Conservation (phyloP, 169 alveolate species). For the Babesia divergens region DNA sequence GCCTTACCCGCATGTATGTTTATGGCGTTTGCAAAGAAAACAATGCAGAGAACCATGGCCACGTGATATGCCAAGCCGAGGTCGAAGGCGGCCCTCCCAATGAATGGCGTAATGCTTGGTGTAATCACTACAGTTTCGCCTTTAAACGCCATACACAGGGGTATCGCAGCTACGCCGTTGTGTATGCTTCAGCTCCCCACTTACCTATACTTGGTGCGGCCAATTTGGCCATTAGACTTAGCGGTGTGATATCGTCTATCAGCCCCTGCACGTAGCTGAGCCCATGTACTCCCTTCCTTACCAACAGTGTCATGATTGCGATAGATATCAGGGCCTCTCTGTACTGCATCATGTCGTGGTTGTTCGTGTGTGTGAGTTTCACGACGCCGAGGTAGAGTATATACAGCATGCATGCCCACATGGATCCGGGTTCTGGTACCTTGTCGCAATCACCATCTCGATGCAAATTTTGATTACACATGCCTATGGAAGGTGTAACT, state of each 20-base stretch:
- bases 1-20: slow-evolving; percentile 87
- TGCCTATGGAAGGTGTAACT: slow-evolving; percentile 1
- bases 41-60: neutral
- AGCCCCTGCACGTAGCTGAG: slow-evolving; percentile 19
- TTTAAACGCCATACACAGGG: slow-evolving; percentile 21
- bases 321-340: slow-evolving; percentile 9
- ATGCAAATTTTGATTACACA: slow-evolving; percentile 20
- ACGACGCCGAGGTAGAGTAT: slow-evolving; percentile 6
- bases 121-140: neutral
- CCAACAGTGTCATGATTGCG: slow-evolving; percentile 41
- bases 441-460: neutral
- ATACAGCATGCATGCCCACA: slow-evolving; percentile 51
- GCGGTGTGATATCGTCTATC: slow-evolving; percentile 47
- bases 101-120: neutral
- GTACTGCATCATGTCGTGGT: neutral
- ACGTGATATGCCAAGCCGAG: neutral
- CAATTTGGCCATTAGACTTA: slow-evolving; percentile 19
- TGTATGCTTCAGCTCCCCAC: neutral
- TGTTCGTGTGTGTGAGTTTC: neutral
- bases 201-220: slow-evolving; percentile 39
- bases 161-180: slow-evolving; percentile 13
- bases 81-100: neutral
- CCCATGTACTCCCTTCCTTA: neutral
- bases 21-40: slow-evolving; percentile 89
- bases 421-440: slow-evolving; percentile 65